Percentiles rank a stretch among this genome's conserved stretches.
phyloP scores from a whole-genome alignment of 176 grass and related monocot genomes.

The Ananas comosus region DNA sequence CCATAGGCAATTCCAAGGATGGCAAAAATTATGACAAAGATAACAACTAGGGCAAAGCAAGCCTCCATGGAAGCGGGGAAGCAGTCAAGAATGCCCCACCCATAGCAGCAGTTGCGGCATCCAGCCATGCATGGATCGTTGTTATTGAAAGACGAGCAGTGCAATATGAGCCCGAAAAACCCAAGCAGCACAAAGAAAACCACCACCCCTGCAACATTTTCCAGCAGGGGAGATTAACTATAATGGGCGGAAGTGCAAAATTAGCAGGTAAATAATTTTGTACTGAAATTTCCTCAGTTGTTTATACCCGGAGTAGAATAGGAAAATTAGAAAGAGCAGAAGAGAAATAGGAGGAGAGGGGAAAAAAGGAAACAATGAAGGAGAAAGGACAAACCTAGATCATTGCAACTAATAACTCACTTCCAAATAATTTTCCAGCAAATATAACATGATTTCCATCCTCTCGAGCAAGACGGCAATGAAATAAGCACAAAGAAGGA shows the following conservation, averaged over 20 bases:
- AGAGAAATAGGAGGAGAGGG: no score
- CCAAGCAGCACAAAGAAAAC: constrained; percentile 89
- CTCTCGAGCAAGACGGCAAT: no score
- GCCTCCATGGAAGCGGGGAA: constrained; percentile 90
- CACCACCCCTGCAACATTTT: constrained; percentile 60
- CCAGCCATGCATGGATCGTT: constrained; percentile 77
- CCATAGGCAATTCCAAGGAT: constrained; percentile 90
- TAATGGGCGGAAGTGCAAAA: not conserved
- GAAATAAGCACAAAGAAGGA: no score
- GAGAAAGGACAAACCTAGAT: no score
- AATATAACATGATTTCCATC: no score
- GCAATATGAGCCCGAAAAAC: constrained; percentile 77
- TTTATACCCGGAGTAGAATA: not conserved
- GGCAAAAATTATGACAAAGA: constrained; percentile 80
- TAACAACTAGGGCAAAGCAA: constrained; percentile 78
- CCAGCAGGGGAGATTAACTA: not conserved
- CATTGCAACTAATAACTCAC: no score
- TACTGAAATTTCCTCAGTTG: not conserved
- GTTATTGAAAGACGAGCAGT: constrained; percentile 78
- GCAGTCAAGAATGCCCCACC: constrained; percentile 92
- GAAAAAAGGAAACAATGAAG: no score
- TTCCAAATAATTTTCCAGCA: no score
- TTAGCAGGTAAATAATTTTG: not conserved
- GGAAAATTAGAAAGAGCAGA: no score
- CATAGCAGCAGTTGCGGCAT: constrained; percentile 94